phyloP scores from a whole-genome alignment of 495 filamentous ascomycete genomes.

The Penicilliopsis zonata region DNA sequence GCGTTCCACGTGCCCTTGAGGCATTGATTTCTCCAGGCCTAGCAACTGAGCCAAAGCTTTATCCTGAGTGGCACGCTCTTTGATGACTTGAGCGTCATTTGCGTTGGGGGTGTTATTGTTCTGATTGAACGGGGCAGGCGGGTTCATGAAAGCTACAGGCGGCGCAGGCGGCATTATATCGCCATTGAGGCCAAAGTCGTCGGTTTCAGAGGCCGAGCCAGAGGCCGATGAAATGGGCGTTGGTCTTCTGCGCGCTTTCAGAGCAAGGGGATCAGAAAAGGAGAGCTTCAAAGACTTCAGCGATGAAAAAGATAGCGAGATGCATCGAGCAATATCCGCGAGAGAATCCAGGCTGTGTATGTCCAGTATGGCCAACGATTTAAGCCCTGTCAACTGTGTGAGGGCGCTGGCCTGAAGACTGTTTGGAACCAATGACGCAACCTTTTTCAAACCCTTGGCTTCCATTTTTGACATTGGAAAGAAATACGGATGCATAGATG shows the following conservation, averaged over 20 bases:
- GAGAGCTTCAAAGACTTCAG: conserved; percentile 44
- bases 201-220: conserved; percentile 41
- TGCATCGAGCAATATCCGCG: conserved; percentile 38
- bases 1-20: conserved; percentile 10
- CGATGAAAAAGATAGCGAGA: conserved; percentile 35
- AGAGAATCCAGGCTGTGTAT: conserved; percentile 44
- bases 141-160: background rate
- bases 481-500: no score
- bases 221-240: conserved; percentile 29
- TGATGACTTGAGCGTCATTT: conserved; percentile 18
- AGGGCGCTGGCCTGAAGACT: no score
- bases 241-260: conserved; percentile 33
- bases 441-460: no score
- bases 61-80: conserved; percentile 42
- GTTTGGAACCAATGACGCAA: no score
- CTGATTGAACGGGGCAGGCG: conserved; percentile 2
- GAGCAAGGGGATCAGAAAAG: conserved; percentile 39
- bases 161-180: background rate
- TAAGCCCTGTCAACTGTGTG: conserved; percentile 42
- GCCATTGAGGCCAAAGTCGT: conserved; percentile 7
- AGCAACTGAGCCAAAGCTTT: conserved; percentile 41
- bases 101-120: conserved; percentile 2
- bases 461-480: no score
- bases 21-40: conserved; percentile 24
- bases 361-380: conserved; percentile 40